Evolutionary conservation across 805 yeast genomes (phyloP).

Genomic region (Barnettozyma salicaria): DNA sequence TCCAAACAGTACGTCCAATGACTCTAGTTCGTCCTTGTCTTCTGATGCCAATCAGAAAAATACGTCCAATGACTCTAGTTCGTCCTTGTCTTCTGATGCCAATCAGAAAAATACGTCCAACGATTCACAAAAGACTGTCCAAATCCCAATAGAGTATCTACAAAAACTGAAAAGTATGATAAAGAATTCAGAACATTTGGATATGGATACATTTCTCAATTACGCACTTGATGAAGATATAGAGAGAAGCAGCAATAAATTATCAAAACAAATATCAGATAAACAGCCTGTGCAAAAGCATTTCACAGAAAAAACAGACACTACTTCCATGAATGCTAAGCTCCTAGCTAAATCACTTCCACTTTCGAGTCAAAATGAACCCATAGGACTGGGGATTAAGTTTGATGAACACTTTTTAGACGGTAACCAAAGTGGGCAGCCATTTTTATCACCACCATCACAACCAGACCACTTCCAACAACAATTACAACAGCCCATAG

Average conservation of each 20-base stretch:
- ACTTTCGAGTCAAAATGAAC: slow-evolving; percentile 1
- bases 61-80: too few relatives aligned
- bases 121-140: slow-evolving; percentile 16
- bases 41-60: slow-evolving; percentile 6
- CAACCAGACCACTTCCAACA: background rate
- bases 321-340: background rate
- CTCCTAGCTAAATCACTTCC: background rate
- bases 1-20: too few relatives aligned
- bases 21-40: slow-evolving; percentile 20
- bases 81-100: slow-evolving; percentile 14
- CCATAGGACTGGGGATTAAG: slow-evolving; percentile 13
- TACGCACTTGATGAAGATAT: slow-evolving; percentile 13
- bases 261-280: background rate
- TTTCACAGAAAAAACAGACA: background rate
- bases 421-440: background rate
- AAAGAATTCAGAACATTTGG: slow-evolving; percentile 20
- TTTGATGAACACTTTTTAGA: slow-evolving; percentile 4
- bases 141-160: slow-evolving; percentile 25
- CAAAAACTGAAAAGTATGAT: slow-evolving; percentile 22
- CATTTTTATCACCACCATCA: background rate
- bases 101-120: slow-evolving; percentile 8
- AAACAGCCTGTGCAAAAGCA: background rate
- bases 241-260: background rate
- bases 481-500: background rate
- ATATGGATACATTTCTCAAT: slow-evolving; percentile 17